Evolutionary conservation across 768 basidiomycete genomes (phyloP).

Genomic region (Rhizopogon vesiculosus): DNA sequence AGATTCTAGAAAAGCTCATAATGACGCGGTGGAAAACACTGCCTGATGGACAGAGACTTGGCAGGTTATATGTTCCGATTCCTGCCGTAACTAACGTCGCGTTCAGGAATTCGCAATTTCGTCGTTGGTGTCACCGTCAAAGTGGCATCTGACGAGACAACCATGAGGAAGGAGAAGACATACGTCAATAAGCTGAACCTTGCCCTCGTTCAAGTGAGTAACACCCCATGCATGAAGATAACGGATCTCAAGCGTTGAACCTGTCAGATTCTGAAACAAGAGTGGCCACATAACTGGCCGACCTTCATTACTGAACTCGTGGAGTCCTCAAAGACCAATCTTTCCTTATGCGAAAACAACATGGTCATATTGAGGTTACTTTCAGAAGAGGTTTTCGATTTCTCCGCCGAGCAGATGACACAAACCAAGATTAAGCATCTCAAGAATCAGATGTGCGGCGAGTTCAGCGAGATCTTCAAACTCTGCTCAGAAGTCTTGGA

Average conservation of each 20-base stretch:
- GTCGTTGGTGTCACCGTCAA: constrained; percentile 92
- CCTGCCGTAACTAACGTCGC: constrained; percentile 8
- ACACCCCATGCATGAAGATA: background rate
- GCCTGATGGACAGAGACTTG: constrained; percentile 90
- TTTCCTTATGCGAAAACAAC: constrained; percentile 98
- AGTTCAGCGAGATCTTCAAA: constrained; percentile 97
- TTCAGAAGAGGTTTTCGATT: constrained; percentile 99
- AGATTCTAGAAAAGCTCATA: constrained; percentile 95
- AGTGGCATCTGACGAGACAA: constrained; percentile 84
- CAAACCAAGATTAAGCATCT: constrained; percentile 96
- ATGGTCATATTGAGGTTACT: constrained; percentile 97
- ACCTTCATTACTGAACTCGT: constrained; percentile 96
- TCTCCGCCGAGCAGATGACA: constrained; percentile 97
- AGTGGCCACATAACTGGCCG: constrained; percentile 99
- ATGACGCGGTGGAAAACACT: constrained; percentile 94
- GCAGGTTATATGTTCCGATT: constrained; percentile 30
- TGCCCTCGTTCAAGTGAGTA: constrained; percentile 83
- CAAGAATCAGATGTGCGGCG: constrained; percentile 97
- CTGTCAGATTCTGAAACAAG: constrained; percentile 91
- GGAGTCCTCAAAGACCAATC: constrained; percentile 93
- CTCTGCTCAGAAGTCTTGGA: constrained; percentile 95
- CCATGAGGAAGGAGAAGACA: constrained; percentile 88
- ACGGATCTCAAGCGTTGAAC: constrained; percentile 5
- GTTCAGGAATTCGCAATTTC: constrained; percentile 89
- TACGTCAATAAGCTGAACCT: constrained; percentile 96